Evolutionary conservation across 202 grass and related monocot species (phyloP).

Genomic region (Hordeum pubiflorum): DNA sequence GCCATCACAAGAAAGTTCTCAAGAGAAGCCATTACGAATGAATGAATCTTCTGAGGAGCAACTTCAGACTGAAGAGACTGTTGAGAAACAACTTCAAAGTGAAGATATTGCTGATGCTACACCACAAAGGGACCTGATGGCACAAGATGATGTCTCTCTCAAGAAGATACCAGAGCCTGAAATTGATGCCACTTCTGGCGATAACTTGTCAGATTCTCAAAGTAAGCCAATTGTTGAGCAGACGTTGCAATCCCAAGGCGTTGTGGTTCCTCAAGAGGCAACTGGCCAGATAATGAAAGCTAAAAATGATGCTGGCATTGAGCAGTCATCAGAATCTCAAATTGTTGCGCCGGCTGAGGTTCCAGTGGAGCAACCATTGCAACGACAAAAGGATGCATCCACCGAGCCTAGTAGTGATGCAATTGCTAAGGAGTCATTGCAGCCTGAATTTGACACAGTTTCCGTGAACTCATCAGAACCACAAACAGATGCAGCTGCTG

Average conservation of each 20-base stretch:
- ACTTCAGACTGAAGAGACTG: constrained; percentile 23
- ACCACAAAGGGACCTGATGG: neutral
- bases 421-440: constrained; percentile 14
- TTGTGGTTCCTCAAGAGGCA: neutral
- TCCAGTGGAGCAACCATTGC: constrained; percentile 14
- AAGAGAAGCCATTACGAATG: constrained; percentile 5
- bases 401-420: neutral
- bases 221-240: constrained; percentile 5
- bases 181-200: constrained; percentile 2
- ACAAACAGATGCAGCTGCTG: constrained; percentile 8
- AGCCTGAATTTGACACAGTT: constrained; percentile 4
- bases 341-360: neutral
- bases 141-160: neutral
- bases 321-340: constrained; percentile 10
- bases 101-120: neutral
- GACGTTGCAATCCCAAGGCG: neutral
- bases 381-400: constrained; percentile 9
- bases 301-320: neutral
- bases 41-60: constrained; percentile 25
- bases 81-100: constrained; percentile 25
- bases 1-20: neutral
- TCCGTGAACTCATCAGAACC: constrained; percentile 13
- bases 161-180: constrained; percentile 9
- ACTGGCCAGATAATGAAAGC: neutral
- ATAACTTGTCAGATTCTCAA: neutral